These are phyloP conservation scores for Diplodia seriata DNA, from an alignment of 2,329 filamentous ascomycete species.

Conservation along the genomic window DNA sequence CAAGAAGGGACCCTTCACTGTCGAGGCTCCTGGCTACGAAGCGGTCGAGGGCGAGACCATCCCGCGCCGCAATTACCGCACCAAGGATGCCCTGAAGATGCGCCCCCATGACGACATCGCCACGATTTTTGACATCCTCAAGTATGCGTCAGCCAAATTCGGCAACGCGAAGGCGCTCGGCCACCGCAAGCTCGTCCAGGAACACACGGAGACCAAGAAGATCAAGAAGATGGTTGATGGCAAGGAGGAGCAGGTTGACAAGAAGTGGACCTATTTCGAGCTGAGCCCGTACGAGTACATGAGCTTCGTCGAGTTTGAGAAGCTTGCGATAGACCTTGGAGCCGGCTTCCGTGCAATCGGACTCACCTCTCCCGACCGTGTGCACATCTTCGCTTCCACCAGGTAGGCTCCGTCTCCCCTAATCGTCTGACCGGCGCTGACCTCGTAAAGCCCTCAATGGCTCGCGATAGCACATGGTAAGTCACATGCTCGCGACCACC, in stretches of 20 bases:
- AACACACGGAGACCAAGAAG: slow-evolving; percentile 86
- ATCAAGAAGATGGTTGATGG: slow-evolving; percentile 88
- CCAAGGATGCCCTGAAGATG: slow-evolving; percentile 72
- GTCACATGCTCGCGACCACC: slow-evolving; percentile 33
- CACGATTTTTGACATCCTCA: slow-evolving; percentile 81
- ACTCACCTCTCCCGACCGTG: slow-evolving; percentile 67
- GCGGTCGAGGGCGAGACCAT: slow-evolving; percentile 82
- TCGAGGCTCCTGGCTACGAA: slow-evolving; percentile 72
- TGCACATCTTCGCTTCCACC: slow-evolving; percentile 87
- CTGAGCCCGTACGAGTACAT: slow-evolving; percentile 77
- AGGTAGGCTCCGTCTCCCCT: slow-evolving; percentile 51
- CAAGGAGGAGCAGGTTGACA: slow-evolving; percentile 78
- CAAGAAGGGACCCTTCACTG: slow-evolving; percentile 75
- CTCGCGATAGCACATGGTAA: slow-evolving; percentile 77
- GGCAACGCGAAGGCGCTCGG: slow-evolving; percentile 65
- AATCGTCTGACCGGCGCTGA: slow-evolving; percentile 26
- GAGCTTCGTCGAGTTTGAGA: slow-evolving; percentile 80
- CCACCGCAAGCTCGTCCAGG: slow-evolving; percentile 74
- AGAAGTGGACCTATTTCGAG: slow-evolving; percentile 92
- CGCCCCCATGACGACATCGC: slow-evolving; percentile 72
- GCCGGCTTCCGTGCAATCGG: slow-evolving; percentile 78
- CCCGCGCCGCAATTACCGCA: slow-evolving; percentile 74
- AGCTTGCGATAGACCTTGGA: slow-evolving; percentile 71
- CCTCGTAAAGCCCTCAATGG: slow-evolving; percentile 72
- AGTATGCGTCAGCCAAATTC: slow-evolving; percentile 66